Evolutionary conservation across 208 protist species (phyloP), one percentile per base, ranked within the genome.

Genomic region (Leishmania lainsoni): DNA sequence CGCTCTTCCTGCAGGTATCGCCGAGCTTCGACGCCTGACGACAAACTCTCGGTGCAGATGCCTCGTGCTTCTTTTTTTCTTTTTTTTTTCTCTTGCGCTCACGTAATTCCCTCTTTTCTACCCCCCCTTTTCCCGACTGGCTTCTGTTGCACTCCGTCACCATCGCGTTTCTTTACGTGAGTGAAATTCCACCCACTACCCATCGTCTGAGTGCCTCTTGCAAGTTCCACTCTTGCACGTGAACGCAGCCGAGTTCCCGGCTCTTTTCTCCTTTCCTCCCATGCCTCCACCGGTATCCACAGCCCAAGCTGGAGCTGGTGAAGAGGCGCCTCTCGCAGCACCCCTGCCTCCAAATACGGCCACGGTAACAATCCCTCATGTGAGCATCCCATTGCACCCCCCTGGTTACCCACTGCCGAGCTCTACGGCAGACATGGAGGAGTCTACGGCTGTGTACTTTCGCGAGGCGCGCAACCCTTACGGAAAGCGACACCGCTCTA

Each of bases 381-480:
- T 86, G 52, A 52, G 56, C 65, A 49, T 86, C 45, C 82, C 82
- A 32, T 61, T 82, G 72, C 66, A 76, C 4, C 66, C 82, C n/a
- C 82, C 82, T 9, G 82, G 82, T 29, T 52, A 72, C 32, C 56
- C 77, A 20, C 74, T 86, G 12, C 72, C 82, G n/a, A 17, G 5
- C 22, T 81, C 66, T 59, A 79, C 78, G 45, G 66, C 74, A 9
- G 82, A 71, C 17, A 32, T 86, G 16, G 82, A 86, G 78, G 78
- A 72, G 1, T 73, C 82, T 3, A 79, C 78, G 22, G 20, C 66
- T 2, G 61, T 45, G 65, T 76, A 86, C 73, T 86, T 86, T 32
- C 63, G 69, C 66, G 77, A 70, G 10, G 58, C 74, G 0, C 59
- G 63, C 16, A 35, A 17, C 20, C 66, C 78, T n/a, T 58, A 81